These are phyloP conservation scores for Moesziomyces antarcticus DNA, from an alignment of 1,284 basidiomycete genomes.

Conservation along the genomic window DNA sequence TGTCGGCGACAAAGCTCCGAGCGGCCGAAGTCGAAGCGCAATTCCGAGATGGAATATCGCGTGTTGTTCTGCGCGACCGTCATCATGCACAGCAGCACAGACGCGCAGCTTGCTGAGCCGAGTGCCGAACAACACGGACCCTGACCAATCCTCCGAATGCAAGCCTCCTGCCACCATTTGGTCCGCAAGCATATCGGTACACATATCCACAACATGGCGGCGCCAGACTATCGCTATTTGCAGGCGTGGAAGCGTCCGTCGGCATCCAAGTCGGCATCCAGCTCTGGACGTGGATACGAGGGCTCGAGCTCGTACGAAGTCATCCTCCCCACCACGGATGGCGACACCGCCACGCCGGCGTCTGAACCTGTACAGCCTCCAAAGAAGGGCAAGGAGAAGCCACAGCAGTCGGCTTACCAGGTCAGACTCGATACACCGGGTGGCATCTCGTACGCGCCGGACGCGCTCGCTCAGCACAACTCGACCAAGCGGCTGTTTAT, in stretches of 20 bases:
- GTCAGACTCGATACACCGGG: constrained; percentile 63
- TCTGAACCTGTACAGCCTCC: background rate
- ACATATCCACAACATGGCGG: constrained; percentile 12
- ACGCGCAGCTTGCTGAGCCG: background rate
- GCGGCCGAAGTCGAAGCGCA: no score
- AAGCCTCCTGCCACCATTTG: no score
- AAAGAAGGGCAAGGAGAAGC: constrained; percentile 13
- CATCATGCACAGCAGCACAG: background rate
- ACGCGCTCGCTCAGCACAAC: constrained; percentile 57
- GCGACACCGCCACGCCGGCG: constrained; percentile 16
- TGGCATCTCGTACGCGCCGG: constrained; percentile 63
- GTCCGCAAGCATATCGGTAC: background rate
- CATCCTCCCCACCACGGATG: constrained; percentile 30
- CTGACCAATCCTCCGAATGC: background rate
- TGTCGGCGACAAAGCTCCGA: no score
- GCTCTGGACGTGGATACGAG: constrained; percentile 19
- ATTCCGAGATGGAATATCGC: no score
- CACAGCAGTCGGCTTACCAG: constrained; percentile 34
- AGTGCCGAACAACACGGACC: no score
- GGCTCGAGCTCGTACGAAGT: constrained; percentile 29
- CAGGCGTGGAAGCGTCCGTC: constrained; percentile 51
- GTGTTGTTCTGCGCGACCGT: no score
- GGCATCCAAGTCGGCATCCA: constrained; percentile 16
- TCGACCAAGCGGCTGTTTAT: constrained; percentile 59
- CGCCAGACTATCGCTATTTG: constrained; percentile 53